A percentile compares a stretch with the other conserved stretches of the same genome.
Conservation (phyloP, 2,329 filamentous ascomycete species). For the Monosporascus sp. region DNA sequence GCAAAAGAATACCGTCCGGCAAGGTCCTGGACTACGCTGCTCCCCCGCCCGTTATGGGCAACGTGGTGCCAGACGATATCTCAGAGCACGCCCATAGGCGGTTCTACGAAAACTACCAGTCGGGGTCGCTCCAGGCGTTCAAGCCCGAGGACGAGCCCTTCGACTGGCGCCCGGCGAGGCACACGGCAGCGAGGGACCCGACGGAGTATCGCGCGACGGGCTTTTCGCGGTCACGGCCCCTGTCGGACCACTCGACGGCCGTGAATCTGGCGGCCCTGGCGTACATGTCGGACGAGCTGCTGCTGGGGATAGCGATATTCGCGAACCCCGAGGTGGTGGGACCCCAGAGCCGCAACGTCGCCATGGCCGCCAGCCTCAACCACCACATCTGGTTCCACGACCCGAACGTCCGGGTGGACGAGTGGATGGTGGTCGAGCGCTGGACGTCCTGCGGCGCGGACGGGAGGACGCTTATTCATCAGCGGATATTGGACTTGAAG, state of each 20-base stretch:
- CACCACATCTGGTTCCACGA: slow-evolving; percentile 12
- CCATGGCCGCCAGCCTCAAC: slow-evolving; percentile 8
- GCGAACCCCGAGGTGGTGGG: slow-evolving; percentile 3
- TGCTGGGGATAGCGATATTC: slow-evolving; percentile 3
- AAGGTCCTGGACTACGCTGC: background rate
- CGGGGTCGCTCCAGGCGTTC: background rate
- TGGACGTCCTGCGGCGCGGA: slow-evolving; percentile 9
- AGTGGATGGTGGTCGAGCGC: slow-evolving; percentile 8
- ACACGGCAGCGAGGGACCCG: background rate
- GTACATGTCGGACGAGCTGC: slow-evolving; percentile 10
- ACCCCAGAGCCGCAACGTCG: slow-evolving; percentile 2
- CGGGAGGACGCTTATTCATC: background rate
- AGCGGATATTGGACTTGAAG: background rate
- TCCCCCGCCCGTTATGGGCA: background rate
- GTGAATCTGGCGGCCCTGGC: slow-evolving; percentile 8
- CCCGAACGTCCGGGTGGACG: background rate
- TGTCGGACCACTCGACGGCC: background rate
- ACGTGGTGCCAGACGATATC: background rate
- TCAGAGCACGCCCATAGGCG: background rate
- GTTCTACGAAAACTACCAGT: background rate
- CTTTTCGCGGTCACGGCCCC: background rate
- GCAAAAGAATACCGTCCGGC: background rate
- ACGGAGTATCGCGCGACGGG: background rate
- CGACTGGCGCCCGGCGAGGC: background rate
- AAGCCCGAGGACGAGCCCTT: background rate